Base-by-base conservation (phyloP, 345 rosid genomes). In the Noccaea bulbosa region DNA sequence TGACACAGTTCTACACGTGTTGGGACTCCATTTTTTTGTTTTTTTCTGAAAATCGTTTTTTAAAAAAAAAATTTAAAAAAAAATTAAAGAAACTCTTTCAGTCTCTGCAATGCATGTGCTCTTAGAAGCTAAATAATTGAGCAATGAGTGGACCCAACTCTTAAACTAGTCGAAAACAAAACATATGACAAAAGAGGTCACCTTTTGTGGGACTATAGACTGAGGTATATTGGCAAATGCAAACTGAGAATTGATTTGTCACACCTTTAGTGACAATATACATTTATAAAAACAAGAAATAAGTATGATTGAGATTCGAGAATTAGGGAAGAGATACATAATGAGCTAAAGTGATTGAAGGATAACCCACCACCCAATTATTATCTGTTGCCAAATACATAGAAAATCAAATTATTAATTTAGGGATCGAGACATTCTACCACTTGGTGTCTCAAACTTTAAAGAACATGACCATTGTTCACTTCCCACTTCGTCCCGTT, bases 71-170 rank as follows among this genome's bases (percentile, higher is more conserved):
- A n/a, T n/a, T n/a, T n/a, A n/a, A n/a, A n/a, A n/a, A n/a, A n/a
- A n/a, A n/a, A n/a, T n/a, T n/a, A n/a, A n/a, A n/a, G n/a, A n/a
- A n/a, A n/a, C n/a, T n/a, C n/a, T n/a, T n/a, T n/a, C n/a, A n/a
- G n/a, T n/a, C n/a, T n/a, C n/a, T n/a, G n/a, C n/a, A n/a, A n/a
- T n/a, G n/a, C n/a, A n/a, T n/a, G n/a, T n/a, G n/a, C n/a, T n/a
- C n/a, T n/a, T n/a, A 1, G 5, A 33, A 46, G 48, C 62, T 58
- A 11, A 65, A 66, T 59, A 41, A 59, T 73, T 66, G 67, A 58
- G 67, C 54, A 32, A 22, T 43, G 41, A 67, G 43, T 67, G 78
- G 78, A 60, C 78, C 68, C 44, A 60, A 41, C 55, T 33, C 48
- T 62, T 67, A 37, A 35, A 52, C 24, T 51, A 61, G 50, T 30